Base-by-base conservation (phyloP, 129 eudicot genomes). In the Escallonia herrerae region DNA sequence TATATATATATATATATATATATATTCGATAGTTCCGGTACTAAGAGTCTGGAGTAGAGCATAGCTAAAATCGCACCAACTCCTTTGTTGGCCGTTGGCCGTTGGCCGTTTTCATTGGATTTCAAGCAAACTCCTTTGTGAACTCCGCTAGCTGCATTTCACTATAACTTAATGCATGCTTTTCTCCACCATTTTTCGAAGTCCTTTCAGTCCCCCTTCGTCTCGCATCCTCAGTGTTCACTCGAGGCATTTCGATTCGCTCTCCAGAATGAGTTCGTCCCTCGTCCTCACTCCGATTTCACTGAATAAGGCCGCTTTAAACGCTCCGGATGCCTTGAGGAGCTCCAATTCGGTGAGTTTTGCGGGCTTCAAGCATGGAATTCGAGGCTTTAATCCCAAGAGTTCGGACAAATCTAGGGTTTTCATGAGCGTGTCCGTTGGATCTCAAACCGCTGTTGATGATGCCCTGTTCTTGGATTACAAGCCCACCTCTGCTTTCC, bases 401-500 rank as follows among this genome's bases (percentile, higher is more conserved):
- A 84, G 78, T 76, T 74, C 74, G 71, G 84, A 63, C 43, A 81
- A 81, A 67, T 67, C 83, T 62, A 91, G 96, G 90, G 87, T 83
- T 83, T 81, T 60, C 40, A 83, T 87, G 96, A 85, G 85, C 52
- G 81, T 77, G 5, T 73, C 97, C 44, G 85, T 71, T 67, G 95
- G 97, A 80, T 87, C 97, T 66, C 75, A 72, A 56, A 74, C 82
- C 55, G 63, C 71, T 43, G 81, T 82, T 40, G 74, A 81, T 59
- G 95, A 85, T 72, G 83, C 82, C 3, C 69, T 91, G 72, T 91
- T 91, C 69, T 59, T 60, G 41, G 89, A 87, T 76, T 91, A 87
- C 56, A 85, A 85, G 67, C 89, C 96, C 64, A 71, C 86, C 60
- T 62, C 73, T 43, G 97, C 96, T 53, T 91, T 91, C 72, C 81